These are phyloP conservation scores for Xylariales sp. DNA, from an alignment of 2,329 filamentous ascomycete species.

Conservation along the genomic window DNA sequence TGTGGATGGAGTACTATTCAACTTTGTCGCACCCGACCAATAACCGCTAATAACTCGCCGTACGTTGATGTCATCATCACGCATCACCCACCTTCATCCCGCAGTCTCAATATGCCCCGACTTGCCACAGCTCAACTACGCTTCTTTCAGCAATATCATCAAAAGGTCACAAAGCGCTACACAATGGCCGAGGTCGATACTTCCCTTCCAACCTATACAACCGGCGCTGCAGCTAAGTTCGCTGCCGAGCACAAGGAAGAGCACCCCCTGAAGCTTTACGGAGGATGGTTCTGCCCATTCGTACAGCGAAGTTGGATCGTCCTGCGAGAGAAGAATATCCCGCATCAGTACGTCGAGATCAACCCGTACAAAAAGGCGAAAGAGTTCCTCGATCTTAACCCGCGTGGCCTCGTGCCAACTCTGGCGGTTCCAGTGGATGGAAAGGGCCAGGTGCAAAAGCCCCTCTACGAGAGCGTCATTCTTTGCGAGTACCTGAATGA, in stretches of 20 bases:
- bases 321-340: conserved; percentile 67
- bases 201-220: conserved; percentile 39
- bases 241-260: conserved; percentile 41
- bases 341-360: conserved; percentile 72
- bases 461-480: conserved; percentile 68
- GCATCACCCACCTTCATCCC: too few relatives aligned
- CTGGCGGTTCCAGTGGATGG: conserved; percentile 43
- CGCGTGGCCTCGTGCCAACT: conserved; percentile 70
- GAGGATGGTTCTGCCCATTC: conserved; percentile 69
- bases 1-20: too few relatives aligned
- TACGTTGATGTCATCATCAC: too few relatives aligned
- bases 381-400: conserved; percentile 66
- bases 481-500: conserved; percentile 76
- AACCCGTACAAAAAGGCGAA: conserved; percentile 72
- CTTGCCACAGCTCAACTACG: too few relatives aligned
- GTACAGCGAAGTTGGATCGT: conserved; percentile 71
- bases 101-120: too few relatives aligned
- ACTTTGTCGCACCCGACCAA: too few relatives aligned
- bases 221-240: conserved; percentile 44
- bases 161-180: background rate
- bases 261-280: conserved; percentile 60
- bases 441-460: conserved; percentile 36
- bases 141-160: too few relatives aligned
- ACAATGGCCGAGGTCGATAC: conserved; percentile 45
- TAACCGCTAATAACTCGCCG: too few relatives aligned